Base-by-base conservation (phyloP, 2,329 filamentous ascomycete genomes). In the Aspergillus neoniger region DNA sequence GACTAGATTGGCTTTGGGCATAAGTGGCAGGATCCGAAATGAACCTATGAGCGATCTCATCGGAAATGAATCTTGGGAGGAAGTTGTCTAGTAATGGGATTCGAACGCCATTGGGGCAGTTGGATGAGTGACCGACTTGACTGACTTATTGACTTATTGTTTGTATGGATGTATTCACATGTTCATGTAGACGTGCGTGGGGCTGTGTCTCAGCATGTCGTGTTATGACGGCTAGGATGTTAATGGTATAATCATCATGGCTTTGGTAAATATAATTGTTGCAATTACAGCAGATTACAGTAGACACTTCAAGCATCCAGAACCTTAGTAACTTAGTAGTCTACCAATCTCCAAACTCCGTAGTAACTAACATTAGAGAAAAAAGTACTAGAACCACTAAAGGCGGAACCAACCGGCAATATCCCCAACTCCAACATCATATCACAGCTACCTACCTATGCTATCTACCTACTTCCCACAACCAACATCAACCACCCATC, bases 21-120 rank as follows among this genome's bases (percentile, higher is more conserved):
- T 65, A 63, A 63, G 64, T 65, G 67, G 65, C 65, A 69, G 67
- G 67, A 68, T 69, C 67, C 67, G 66, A 69, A 65, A 66, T 67
- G 60, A 58, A 57, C 63, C 63, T 63, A 66, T 59, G 60, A 66
- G 60, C 62, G 61, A 61, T 62, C 58, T 62, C 52, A 54, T 59
- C 59, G 65, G 63, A 61, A 59, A 63, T 58, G 58, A 59, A 52
- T 52, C 41, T 59, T 59, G 57, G 60, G 57, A 58, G 61, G 59
- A 50, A 53, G 58, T 57, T 62, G 61, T 62, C 60, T 63, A 58
- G 52, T 63, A 58, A 67, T 61, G 50, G 63, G 50, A 61, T 57
- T 62, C 49, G 49, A 60, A 56, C 48, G 43, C 55, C 58, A 53
- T 38, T 59, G 55, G 54, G 58, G 50, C 59, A 55, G 47, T 64